These are phyloP conservation scores for Pichia sp. DNA, from an alignment of 1,139 yeast genomes.

Conservation along the genomic window DNA sequence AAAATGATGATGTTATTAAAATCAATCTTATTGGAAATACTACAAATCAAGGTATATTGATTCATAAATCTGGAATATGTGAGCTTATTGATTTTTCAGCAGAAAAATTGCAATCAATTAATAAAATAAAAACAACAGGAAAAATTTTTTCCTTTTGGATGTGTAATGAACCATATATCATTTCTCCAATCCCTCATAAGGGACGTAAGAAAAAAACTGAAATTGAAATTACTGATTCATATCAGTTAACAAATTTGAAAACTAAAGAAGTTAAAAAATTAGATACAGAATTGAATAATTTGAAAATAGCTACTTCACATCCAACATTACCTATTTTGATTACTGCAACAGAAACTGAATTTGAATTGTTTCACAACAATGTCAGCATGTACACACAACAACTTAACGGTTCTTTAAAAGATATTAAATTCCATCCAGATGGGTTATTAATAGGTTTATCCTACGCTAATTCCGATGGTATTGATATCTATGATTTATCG, in stretches of 20 bases:
- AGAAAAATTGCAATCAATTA: conserved; percentile 2
- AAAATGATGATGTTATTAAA: not conserved
- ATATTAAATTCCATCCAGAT: conserved; percentile 48
- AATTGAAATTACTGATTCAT: not conserved
- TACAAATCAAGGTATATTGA: conserved; percentile 3
- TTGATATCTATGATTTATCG: conserved; percentile 36
- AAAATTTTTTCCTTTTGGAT: conserved; percentile 11
- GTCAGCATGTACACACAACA: conserved; percentile 10
- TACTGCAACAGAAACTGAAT: conserved; percentile 13
- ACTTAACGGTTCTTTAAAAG: conserved; percentile 1
- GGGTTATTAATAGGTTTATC: conserved; percentile 57
- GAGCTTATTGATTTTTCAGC: conserved; percentile 3
- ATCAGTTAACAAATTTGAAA: conserved; percentile 3
- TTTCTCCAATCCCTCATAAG: conserved; percentile 1
- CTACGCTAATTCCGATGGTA: conserved; percentile 31
- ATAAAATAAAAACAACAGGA: conserved; percentile 1
- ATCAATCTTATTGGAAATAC: not conserved
- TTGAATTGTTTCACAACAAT: conserved; percentile 15
- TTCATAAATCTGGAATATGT: conserved; percentile 5
- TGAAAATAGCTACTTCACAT: conserved; percentile 15
- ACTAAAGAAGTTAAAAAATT: conserved; percentile 1
- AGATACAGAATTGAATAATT: conserved; percentile 1
- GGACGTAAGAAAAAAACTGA: conserved; percentile 5
- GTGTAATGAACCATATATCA: conserved; percentile 5
- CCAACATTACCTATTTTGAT: conserved; percentile 24